phyloP scores from a whole-genome alignment of 1,139 yeast genomes.

The Magnusiomyces suaveolens region DNA sequence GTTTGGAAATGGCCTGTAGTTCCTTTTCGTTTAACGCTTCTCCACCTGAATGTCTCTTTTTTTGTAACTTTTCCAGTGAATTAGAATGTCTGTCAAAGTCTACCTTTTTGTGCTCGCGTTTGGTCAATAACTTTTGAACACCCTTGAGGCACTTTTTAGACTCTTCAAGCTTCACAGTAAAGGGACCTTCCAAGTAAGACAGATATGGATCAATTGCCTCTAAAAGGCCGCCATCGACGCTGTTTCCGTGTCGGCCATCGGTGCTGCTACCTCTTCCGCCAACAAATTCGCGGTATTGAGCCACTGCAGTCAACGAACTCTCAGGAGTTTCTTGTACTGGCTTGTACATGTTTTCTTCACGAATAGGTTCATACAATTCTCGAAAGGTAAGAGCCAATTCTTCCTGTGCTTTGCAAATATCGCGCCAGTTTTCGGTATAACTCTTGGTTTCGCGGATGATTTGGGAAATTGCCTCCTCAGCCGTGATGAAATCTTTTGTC shows the following conservation, averaged over 20 bases:
- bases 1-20: slow-evolving; percentile 22
- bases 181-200: slow-evolving; percentile 21
- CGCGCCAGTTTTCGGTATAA: slow-evolving; percentile 36
- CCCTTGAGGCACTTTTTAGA: slow-evolving; percentile 37
- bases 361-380: slow-evolving; percentile 32
- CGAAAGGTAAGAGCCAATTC: slow-evolving; percentile 32
- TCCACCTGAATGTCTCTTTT: slow-evolving; percentile 25
- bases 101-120: slow-evolving; percentile 40
- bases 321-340: slow-evolving; percentile 35
- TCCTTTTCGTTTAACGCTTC: slow-evolving; percentile 28
- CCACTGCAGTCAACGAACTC: slow-evolving; percentile 30
- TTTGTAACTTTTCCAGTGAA: slow-evolving; percentile 38
- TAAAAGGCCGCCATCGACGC: slow-evolving; percentile 19
- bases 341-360: slow-evolving; percentile 25
- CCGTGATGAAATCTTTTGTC: slow-evolving; percentile 39
- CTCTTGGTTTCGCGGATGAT: slow-evolving; percentile 33
- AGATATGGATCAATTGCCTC: slow-evolving; percentile 24
- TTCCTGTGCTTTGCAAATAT: slow-evolving; percentile 27
- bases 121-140: slow-evolving; percentile 39
- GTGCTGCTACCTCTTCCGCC: not conserved
- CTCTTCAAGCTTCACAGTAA: slow-evolving; percentile 27
- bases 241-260: not conserved
- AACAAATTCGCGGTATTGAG: slow-evolving; percentile 18
- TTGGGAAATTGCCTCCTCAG: slow-evolving; percentile 40
- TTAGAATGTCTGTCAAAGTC: slow-evolving; percentile 38